These are phyloP conservation scores for Cymodocea nodosa DNA, from an alignment of 116 monocot genomes.

Conservation along the genomic window DNA sequence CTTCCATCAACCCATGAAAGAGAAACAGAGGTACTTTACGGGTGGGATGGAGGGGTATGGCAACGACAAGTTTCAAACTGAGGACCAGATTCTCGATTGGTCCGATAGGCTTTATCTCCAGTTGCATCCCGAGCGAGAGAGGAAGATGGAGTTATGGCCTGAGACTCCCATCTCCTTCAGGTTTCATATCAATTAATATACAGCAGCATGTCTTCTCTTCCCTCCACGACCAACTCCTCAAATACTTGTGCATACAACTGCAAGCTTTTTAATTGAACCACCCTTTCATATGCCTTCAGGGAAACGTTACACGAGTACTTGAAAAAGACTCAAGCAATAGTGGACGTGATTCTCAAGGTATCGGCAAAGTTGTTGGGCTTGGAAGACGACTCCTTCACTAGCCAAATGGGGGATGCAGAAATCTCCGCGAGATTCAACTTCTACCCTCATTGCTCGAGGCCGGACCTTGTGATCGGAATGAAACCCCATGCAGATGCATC, in stretches of 20 bases:
- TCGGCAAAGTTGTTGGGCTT: slow-evolving; percentile 34
- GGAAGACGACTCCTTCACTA: slow-evolving; percentile 32
- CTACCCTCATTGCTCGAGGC: slow-evolving; percentile 44
- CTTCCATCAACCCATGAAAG: slow-evolving; percentile 33
- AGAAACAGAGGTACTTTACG: slow-evolving; percentile 25
- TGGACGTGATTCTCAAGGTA: slow-evolving; percentile 13
- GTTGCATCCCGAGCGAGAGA: slow-evolving; percentile 41
- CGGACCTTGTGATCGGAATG: slow-evolving; percentile 47
- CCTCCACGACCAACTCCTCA: no score
- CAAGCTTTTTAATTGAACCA: neutral
- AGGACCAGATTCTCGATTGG: slow-evolving; percentile 58
- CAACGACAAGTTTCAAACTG: slow-evolving; percentile 24
- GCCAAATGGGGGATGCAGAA: slow-evolving; percentile 16
- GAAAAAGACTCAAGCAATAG: neutral
- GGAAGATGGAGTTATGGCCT: slow-evolving; percentile 47
- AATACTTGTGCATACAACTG: no score
- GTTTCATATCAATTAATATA: slow-evolving; percentile 2
- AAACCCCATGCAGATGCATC: slow-evolving; percentile 50
- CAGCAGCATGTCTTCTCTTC: no score
- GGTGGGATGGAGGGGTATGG: slow-evolving; percentile 54
- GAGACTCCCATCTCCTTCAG: slow-evolving; percentile 39
- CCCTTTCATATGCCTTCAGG: neutral
- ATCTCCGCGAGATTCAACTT: slow-evolving; percentile 42
- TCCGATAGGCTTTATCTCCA: slow-evolving; percentile 45
- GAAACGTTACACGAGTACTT: slow-evolving; percentile 1